These are phyloP conservation scores for Nitzschia sp. DNA, from an alignment of 108 stramenopile genomes.

Conservation along the genomic window DNA sequence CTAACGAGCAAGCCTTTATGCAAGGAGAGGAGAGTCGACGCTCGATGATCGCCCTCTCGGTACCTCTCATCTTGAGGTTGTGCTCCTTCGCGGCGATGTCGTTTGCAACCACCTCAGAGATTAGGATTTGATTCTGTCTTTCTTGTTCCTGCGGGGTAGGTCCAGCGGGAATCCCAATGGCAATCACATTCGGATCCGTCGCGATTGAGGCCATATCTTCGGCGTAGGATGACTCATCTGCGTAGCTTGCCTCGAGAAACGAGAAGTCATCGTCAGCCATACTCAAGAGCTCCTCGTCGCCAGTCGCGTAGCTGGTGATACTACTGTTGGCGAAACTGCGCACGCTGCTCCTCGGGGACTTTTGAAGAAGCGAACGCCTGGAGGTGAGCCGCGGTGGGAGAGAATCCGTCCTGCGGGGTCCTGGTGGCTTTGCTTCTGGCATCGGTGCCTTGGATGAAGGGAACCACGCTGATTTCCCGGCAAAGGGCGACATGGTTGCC, in stretches of 20 bases:
- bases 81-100: constrained; percentile 21
- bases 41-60: background rate
- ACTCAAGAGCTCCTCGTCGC: background rate
- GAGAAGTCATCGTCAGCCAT: background rate
- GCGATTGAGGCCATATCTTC: background rate
- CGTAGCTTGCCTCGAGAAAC: background rate
- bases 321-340: background rate
- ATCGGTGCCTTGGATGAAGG: background rate
- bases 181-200: constrained; percentile 6
- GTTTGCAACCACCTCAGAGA: constrained; percentile 17
- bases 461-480: background rate
- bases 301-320: background rate
- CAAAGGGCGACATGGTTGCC: background rate
- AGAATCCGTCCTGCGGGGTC: background rate
- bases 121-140: background rate
- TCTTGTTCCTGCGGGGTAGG: background rate
- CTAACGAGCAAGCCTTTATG: background rate
- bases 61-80: constrained; percentile 16
- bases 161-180: constrained; percentile 11
- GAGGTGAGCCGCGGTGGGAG: background rate
- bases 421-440: background rate
- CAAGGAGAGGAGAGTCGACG: background rate
- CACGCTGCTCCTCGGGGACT: background rate
- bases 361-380: background rate
- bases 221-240: background rate